Percentiles rank a stretch among this genome's conserved stretches.
Conservation (phyloP, 2,329 filamentous ascomycete species). For the Chlorencoelia australis region DNA sequence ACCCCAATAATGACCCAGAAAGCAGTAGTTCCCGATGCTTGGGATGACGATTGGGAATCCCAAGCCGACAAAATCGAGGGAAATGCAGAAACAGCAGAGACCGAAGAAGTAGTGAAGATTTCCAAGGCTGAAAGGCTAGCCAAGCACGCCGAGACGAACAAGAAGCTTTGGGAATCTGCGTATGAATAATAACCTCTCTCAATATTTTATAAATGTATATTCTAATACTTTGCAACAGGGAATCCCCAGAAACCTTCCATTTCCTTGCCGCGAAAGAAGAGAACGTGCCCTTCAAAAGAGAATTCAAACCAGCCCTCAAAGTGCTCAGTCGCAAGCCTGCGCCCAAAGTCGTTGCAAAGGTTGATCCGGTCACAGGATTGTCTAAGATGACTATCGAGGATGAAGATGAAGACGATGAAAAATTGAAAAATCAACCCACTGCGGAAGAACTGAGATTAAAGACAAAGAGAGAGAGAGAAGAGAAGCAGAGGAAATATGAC, state of each 20-base stretch:
- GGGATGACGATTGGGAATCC: constrained; percentile 82
- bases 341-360: constrained; percentile 46
- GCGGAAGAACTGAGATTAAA: constrained; percentile 70
- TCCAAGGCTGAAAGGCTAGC: constrained; percentile 70
- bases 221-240: constrained; percentile 26
- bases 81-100: constrained; percentile 11
- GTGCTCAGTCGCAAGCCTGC: constrained; percentile 75
- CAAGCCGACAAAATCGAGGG: constrained; percentile 52
- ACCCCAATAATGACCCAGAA: constrained; percentile 28
- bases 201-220: background rate
- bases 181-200: constrained; percentile 35
- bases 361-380: constrained; percentile 42
- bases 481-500: constrained; percentile 84
- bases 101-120: constrained; percentile 30
- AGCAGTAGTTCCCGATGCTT: constrained; percentile 57
- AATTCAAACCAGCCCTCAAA: constrained; percentile 75
- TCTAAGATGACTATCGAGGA: constrained; percentile 37
- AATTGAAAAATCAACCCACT: constrained; percentile 52
- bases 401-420: constrained; percentile 57
- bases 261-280: constrained; percentile 61
- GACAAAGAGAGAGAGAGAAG: constrained; percentile 70
- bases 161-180: constrained; percentile 83
- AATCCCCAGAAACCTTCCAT: constrained; percentile 64
- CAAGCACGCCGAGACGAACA: constrained; percentile 73
- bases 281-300: constrained; percentile 50